Evolutionary conservation across 2,329 filamentous ascomycete species (phyloP), one percentile per base, ranked within the genome.

Genomic region (Acarospora socialis): DNA sequence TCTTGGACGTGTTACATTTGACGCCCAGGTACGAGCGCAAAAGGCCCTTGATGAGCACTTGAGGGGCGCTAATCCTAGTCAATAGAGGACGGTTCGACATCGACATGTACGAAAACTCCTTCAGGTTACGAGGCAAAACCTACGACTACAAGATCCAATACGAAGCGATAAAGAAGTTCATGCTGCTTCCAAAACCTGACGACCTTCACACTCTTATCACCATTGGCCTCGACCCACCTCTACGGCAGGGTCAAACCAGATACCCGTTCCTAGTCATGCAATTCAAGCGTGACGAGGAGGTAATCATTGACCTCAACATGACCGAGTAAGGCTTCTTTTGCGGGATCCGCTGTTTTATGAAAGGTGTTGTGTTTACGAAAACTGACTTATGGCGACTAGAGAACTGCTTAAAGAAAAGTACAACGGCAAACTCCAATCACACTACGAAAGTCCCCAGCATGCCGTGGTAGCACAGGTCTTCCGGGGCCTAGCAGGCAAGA

Each of bases 101-200:
- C 61, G 90, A 98, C 57, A 93, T 98, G 80, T 98, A 98, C 69
- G 90, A 95, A 57, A 78, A 75, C 10, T 95, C 90, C 2, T 95
- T 98, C 70, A 80, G 90, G 41, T 70, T 98, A 40, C 87, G 90
- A 43, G 90, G 90, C 50, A 98, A 98, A 63, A 98, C 90, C 15
- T 98, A 98, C 65, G 92, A 98, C 63, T 98, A 98, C 73, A 98
- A 98, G 70, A 95, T 98, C 44, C 84, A 94, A 55, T 98, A 94
- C 59, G 82, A 94, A 36, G 75, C 78, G 30, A 84, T 95, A 61
- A 98, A 98, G 67, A 95, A 95, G 56, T 95, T 95, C 54, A 94
- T 98, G 76, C 72, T 95, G 18, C 73, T 98, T 4, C 90, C 90
- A 28, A 98, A 98, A 62, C 90, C 90, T n/a, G 90, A 98, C 54